Base-by-base conservation (phyloP, 2,329 filamentous ascomycete species). In the Balansia obtecta region DNA sequence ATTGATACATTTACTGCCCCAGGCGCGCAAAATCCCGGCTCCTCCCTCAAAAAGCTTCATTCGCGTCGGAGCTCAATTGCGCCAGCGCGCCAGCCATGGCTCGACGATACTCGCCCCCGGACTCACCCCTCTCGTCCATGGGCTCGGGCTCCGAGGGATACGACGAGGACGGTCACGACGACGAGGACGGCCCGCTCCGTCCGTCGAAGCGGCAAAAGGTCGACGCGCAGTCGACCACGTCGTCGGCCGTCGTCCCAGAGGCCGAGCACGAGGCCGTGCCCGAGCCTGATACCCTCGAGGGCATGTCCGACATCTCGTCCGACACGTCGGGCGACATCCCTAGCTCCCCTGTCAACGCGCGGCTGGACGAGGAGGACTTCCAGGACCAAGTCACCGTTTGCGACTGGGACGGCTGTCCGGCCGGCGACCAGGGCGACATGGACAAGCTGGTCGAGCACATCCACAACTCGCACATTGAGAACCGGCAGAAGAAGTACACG, bases 401-500 rank as follows among this genome's bases (percentile, higher is more conserved):
- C 68, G 79, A 79, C 49, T 93, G 86, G 86, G 83, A 87, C 55
- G 83, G 82, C 51, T 93, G 86, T 63, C 71, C 73, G 40, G 80
- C 74, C 3, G 84, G 82, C 39, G 85, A 90, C 60, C 68, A 87
- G 56, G 76, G 80, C 15, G 86, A 90, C 62, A 91, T 91, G 86
- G 86, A 93, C 66, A 80, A 73, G 55, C 68, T 93, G 42, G 86
- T 93, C 41, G 79, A 86, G 58, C 86, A 93, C 62, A 86, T 93
- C 53, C 91, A 97, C 68, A 85, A 89, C 61, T 88, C 91, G 52
- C 93, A 98, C 68, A 95, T 97, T 61, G 88, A 93, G 63, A 88
- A 83, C 54, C 81, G 90, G 50, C 87, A 93, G 70, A 95, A 95
- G 70, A 95, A 93, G 67, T 97, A 97, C 65, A 89, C 88, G n/a